Evolutionary conservation across 2,329 filamentous ascomycete genomes (phyloP).

Genomic region (Phialocephala subalpina): DNA sequence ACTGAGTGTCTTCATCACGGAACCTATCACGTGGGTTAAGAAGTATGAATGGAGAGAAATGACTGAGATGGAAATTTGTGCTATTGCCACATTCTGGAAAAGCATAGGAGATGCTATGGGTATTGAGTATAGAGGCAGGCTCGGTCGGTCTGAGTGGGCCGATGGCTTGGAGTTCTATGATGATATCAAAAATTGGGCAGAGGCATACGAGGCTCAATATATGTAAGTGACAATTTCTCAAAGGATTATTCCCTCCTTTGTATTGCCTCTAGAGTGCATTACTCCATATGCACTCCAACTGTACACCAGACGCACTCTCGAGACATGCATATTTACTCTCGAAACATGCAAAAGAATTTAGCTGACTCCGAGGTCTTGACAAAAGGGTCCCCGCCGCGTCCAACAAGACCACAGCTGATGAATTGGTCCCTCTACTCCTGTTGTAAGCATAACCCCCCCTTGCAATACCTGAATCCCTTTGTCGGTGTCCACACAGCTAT

Average conservation of each 20-base stretch:
- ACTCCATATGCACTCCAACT: no score
- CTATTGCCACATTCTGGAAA: slow-evolving; percentile 75
- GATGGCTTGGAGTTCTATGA: slow-evolving; percentile 61
- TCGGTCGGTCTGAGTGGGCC: slow-evolving; percentile 48
- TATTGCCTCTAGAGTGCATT: no score
- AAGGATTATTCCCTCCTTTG: no score
- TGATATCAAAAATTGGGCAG: slow-evolving; percentile 56
- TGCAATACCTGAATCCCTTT: background rate
- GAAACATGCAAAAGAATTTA: no score
- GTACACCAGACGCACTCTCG: no score
- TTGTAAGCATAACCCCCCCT: slow-evolving; percentile 41
- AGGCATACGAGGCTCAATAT: slow-evolving; percentile 63
- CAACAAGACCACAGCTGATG: slow-evolving; percentile 61
- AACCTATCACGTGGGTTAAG: slow-evolving; percentile 70
- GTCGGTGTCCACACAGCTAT: background rate
- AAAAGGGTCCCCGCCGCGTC: slow-evolving; percentile 58
- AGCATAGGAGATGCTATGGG: slow-evolving; percentile 74
- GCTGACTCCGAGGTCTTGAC: no score
- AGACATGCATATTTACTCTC: no score
- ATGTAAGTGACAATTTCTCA: no score
- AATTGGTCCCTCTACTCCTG: slow-evolving; percentile 67
- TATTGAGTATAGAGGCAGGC: slow-evolving; percentile 55
- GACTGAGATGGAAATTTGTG: slow-evolving; percentile 72
- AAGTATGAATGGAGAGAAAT: slow-evolving; percentile 75
- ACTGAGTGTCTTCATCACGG: slow-evolving; percentile 68